These are phyloP conservation scores for Colletotrichum eremochloae DNA, from an alignment of 2,329 filamentous ascomycete species.

Conservation along the genomic window DNA sequence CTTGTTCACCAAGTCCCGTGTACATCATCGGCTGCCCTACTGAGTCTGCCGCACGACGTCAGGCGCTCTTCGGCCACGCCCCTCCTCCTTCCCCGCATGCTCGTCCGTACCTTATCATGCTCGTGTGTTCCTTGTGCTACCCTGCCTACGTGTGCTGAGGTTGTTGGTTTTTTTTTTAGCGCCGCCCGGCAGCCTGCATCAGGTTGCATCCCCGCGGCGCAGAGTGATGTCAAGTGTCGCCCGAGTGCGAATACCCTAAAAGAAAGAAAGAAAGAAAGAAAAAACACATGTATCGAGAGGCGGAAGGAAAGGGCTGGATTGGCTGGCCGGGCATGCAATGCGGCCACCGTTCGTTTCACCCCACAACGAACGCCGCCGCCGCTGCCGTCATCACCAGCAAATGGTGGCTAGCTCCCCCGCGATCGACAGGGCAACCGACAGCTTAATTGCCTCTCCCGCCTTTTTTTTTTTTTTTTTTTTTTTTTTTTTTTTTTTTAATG, in stretches of 20 bases:
- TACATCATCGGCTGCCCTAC: background rate
- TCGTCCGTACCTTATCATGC: background rate
- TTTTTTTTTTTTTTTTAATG: too few species aligned
- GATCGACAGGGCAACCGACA: conserved; percentile 20
- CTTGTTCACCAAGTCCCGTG: background rate
- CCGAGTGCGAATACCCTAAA: too few species aligned
- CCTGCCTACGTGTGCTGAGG: background rate
- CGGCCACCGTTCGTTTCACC: background rate
- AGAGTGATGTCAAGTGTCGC: conserved; percentile 5
- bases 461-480: background rate
- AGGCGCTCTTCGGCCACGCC: background rate
- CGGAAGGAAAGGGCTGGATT: background rate
- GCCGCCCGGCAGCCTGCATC: background rate
- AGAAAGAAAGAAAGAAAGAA: background rate
- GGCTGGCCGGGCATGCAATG: background rate
- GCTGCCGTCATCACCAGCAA: background rate
- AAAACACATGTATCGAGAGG: background rate
- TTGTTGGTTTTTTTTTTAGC: background rate
- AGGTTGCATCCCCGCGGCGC: background rate
- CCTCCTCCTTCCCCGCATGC: background rate
- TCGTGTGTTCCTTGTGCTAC: background rate
- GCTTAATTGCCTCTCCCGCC: background rate
- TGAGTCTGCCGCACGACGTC: background rate
- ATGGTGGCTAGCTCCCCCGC: background rate
- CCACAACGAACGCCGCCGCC: background rate